phyloP scores from a whole-genome alignment of 108 stramenopile species.

The Schizochytrium sp. region DNA sequence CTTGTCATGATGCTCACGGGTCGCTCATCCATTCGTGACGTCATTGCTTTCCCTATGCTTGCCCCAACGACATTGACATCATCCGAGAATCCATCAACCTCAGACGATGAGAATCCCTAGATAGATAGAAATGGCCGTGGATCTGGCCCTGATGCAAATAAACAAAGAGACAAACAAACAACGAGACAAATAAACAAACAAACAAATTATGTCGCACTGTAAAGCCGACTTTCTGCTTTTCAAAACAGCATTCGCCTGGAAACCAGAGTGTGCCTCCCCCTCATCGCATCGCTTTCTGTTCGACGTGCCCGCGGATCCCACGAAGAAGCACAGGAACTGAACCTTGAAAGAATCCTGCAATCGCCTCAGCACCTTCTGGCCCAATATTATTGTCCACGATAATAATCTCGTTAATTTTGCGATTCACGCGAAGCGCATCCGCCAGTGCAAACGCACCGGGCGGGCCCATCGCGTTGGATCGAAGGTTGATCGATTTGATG shows the following conservation, averaged over 20 bases:
- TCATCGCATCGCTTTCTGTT: not conserved
- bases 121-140: too few relatives aligned
- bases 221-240: too few relatives aligned
- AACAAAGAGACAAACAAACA: too few relatives aligned
- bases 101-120: too few relatives aligned
- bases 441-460: not conserved
- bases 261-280: too few relatives aligned
- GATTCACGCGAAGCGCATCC: not conserved
- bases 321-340: not conserved
- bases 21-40: constrained; percentile 89
- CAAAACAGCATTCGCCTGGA: too few relatives aligned
- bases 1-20: constrained; percentile 91
- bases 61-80: not conserved
- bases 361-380: not conserved
- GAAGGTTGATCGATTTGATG: not conserved
- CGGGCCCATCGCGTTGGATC: not conserved
- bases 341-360: not conserved
- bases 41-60: constrained; percentile 88
- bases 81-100: too few relatives aligned
- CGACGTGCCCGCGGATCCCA: not conserved
- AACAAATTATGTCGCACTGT: too few relatives aligned
- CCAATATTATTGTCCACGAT: constrained; percentile 7
- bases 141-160: too few relatives aligned
- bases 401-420: not conserved
- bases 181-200: too few relatives aligned